A percentile compares a stretch with the other conserved stretches of the same genome.
phyloP scores from a whole-genome alignment of 371 early-diverging fungal genomes.

The Encephalitozoon romaleae region DNA sequence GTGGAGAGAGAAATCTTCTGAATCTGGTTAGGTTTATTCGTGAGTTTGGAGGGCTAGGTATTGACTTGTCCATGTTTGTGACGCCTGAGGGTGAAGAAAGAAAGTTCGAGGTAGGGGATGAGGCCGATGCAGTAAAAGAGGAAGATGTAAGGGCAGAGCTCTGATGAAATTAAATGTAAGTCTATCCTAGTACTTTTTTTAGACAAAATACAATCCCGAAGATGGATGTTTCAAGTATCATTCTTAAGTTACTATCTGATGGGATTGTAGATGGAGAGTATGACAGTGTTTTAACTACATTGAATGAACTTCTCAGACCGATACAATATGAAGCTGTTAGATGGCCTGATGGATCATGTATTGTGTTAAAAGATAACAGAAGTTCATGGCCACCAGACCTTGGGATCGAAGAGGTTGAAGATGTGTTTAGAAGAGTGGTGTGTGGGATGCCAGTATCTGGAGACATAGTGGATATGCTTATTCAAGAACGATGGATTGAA shows the following conservation, averaged over 20 bases:
- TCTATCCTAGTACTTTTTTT: neutral
- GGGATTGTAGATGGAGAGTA: neutral
- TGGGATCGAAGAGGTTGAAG: neutral
- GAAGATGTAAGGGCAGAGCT: neutral
- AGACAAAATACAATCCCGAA: neutral
- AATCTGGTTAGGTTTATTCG: slow-evolving; percentile 12
- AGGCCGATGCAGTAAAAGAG: neutral
- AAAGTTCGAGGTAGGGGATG: neutral
- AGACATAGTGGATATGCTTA: neutral
- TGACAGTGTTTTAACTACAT: neutral
- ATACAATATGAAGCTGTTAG: slow-evolving; percentile 18
- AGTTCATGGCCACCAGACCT: neutral
- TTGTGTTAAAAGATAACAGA: neutral
- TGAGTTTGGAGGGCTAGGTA: neutral
- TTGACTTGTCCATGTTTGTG: slow-evolving; percentile 6
- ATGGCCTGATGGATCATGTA: slow-evolving; percentile 20
- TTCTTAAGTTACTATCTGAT: neutral
- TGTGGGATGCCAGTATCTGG: neutral
- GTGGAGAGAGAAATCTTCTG: neutral
- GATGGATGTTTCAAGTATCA: neutral
- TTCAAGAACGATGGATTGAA: slow-evolving; percentile 14
- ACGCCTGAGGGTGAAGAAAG: neutral
- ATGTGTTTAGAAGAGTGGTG: neutral
- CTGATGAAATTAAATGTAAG: neutral
- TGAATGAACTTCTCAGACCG: neutral